phyloP scores from a whole-genome alignment of 805 yeast species.

The Ascoidea tarda region DNA sequence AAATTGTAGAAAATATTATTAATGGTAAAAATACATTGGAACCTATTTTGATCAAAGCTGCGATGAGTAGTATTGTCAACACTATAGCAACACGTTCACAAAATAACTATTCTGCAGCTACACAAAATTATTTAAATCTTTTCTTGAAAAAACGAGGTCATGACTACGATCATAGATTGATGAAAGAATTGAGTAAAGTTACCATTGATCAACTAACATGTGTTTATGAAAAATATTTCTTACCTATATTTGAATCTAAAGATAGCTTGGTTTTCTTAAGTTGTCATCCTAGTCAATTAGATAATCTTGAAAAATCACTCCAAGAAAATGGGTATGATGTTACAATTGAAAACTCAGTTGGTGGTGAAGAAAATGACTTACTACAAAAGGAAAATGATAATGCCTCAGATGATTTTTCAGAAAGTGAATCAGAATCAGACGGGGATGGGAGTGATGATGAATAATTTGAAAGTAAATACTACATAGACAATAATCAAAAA shows the following conservation, averaged over 20 bases:
- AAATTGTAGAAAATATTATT: conserved; percentile 48
- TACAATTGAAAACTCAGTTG: conserved; percentile 31
- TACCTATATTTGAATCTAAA: conserved; percentile 45
- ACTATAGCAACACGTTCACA: conserved; percentile 54
- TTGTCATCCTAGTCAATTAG: conserved; percentile 54
- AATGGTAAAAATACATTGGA: conserved; percentile 43
- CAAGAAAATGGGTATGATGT: conserved; percentile 44
- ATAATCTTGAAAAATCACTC: conserved; percentile 32
- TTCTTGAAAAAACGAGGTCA: conserved; percentile 61
- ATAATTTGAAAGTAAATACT: no score
- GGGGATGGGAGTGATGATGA: no score
- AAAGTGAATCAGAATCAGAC: no score
- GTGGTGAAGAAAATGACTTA: conserved; percentile 12
- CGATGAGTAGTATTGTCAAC: conserved; percentile 65
- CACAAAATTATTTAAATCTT: conserved; percentile 49
- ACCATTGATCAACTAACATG: conserved; percentile 36
- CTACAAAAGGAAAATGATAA: conserved; percentile 13
- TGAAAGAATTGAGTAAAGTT: conserved; percentile 36
- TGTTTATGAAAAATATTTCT: conserved; percentile 42
- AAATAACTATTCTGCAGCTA: conserved; percentile 53
- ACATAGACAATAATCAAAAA: no score
- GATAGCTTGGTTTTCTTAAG: conserved; percentile 52
- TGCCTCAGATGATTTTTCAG: conserved; percentile 7
- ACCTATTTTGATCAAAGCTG: conserved; percentile 46
- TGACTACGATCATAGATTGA: conserved; percentile 37